Evolutionary conservation across 2,329 filamentous ascomycete genomes (phyloP), one percentile per base, ranked within the genome.

Genomic region (Arthrobotrys iridis): DNA sequence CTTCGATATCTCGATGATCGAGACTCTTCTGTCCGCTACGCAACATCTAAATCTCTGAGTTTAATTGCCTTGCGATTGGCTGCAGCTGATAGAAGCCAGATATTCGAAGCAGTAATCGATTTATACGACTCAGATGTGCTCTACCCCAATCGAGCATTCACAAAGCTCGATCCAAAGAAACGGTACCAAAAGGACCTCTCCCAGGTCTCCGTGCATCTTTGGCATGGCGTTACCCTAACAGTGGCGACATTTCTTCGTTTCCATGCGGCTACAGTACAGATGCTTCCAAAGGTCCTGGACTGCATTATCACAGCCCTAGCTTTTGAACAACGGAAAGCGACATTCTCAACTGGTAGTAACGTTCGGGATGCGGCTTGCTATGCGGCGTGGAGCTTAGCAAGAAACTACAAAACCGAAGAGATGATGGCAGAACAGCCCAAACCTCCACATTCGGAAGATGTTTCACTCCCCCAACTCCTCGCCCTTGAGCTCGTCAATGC

Each of bases 341-440:
- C 92, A 0, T 93, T 92, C 2, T 94, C 95, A 2, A 85, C 94
- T 8, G 95, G 95, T 1, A 90, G 92, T 0, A 97, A 96, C 78
- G 93, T 99, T 13, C 88, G 95, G 50, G 95, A 99, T 83, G 94
- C 95, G 10, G 93, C 95, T 2, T 97, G 93, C 81, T 99, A 98
- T 81, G 95, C 95, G 4, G 90, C 98, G 22, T 99, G 95, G 95
- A 91, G 93, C 0, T 82, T 98, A 5, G 92, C 94, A 20, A 87
- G 95, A 65, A 90, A 94, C 64, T 99, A 98, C 79, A 89, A 88
- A 0, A 97, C 93, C 0, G 80, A 84, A 0, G 94, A 98, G 81
- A 85, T 98, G 4, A 84, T 90, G 8, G n/a, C 37, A 11, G 62
- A 65, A 18, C 64, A 43, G 13, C 59, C 65, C n/a, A n/a, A 45